Conservation (phyloP, 192 early-diverging fungal species). For the Chytriomyces confervae region DNA sequence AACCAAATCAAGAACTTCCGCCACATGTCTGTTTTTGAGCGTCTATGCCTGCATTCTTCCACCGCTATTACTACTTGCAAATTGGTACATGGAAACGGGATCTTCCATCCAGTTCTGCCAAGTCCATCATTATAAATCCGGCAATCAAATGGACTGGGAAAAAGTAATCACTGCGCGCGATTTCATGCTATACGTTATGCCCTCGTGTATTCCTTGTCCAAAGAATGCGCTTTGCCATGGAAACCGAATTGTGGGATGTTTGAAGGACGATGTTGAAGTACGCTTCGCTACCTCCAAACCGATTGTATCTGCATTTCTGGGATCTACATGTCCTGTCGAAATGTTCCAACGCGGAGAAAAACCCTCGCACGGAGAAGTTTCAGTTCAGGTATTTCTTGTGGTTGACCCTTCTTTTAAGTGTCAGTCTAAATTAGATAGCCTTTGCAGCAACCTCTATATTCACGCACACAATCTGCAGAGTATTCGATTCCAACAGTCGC, state of each 20-base stretch:
- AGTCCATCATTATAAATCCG: background rate
- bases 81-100: slow-evolving; percentile 22
- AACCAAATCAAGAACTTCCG: no score
- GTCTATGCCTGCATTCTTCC: background rate
- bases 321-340: background rate
- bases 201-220: slow-evolving; percentile 20
- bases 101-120: slow-evolving; percentile 20
- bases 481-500: no score
- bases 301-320: background rate
- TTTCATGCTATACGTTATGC: slow-evolving; percentile 20
- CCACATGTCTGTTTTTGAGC: no score
- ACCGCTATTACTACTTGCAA: background rate
- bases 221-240: slow-evolving; percentile 1
- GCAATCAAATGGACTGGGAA: background rate
- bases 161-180: slow-evolving; percentile 9
- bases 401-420: background rate
- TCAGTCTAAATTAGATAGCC: background rate
- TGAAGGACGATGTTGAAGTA: background rate
- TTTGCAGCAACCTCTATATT: background rate
- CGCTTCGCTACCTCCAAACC: background rate
- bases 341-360: background rate
- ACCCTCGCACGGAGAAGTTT: background rate
- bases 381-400: background rate
- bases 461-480: background rate
- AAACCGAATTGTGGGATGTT: background rate